Evolutionary conservation across 2,329 filamentous ascomycete species (phyloP).

Genomic region (Penicillium sp.): DNA sequence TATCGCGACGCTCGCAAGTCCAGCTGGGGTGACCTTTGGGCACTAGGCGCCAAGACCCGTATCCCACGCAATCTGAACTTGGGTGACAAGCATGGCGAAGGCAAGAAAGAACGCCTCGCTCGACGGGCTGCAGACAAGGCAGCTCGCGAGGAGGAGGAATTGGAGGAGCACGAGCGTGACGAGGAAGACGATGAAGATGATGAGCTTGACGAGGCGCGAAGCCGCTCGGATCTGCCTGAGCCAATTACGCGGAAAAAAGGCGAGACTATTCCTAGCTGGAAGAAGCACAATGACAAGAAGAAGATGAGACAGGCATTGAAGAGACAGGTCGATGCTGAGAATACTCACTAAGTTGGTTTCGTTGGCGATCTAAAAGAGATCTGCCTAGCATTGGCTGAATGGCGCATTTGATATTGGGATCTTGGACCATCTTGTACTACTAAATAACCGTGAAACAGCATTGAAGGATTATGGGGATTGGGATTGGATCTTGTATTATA

Average conservation of each 20-base stretch:
- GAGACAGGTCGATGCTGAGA: constrained; percentile 26
- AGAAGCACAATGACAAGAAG: constrained; percentile 47
- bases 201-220: constrained; percentile 16
- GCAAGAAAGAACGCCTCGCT: constrained; percentile 43
- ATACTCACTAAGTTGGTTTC: constrained; percentile 1
- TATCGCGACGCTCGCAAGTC: constrained; percentile 92
- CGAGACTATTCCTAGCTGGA: constrained; percentile 40
- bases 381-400: constrained; percentile 4
- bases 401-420: constrained; percentile 9
- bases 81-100: constrained; percentile 50
- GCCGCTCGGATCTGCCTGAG: constrained; percentile 12
- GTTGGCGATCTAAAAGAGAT: background rate
- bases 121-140: constrained; percentile 34
- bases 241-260: constrained; percentile 33
- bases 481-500: constrained; percentile 19
- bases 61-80: constrained; percentile 62
- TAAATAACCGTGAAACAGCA: constrained; percentile 7
- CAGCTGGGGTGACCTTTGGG: constrained; percentile 92
- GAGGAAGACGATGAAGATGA: constrained; percentile 26
- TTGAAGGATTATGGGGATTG: constrained; percentile 9
- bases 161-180: constrained; percentile 25
- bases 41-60: constrained; percentile 86
- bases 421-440: constrained; percentile 14
- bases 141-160: constrained; percentile 21
- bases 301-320: constrained; percentile 44